Evolutionary conservation across 345 rosid genomes (phyloP).

Genomic region (Brassica nigra): DNA sequence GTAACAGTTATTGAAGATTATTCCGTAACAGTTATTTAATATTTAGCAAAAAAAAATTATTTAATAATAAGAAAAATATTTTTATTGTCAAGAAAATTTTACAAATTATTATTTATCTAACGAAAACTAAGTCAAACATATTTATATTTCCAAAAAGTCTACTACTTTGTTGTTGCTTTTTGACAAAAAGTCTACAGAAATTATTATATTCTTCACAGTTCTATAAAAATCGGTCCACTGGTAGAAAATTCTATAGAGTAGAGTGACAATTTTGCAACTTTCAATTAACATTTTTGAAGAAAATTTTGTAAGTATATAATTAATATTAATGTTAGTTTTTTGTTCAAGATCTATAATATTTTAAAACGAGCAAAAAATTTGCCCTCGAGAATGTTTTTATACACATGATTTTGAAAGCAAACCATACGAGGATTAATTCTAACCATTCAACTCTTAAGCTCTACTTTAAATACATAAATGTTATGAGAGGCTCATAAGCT

Average conservation of each 20-base stretch:
- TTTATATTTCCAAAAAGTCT: not conserved
- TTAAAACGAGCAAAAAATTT: not conserved
- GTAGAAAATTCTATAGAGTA: not conserved
- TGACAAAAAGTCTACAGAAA: not conserved
- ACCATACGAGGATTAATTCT: not conserved
- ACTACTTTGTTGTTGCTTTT: not conserved
- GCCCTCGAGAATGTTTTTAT: not conserved
- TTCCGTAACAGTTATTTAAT: not conserved
- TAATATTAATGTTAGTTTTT: not conserved
- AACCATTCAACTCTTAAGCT: not conserved
- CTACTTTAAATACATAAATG: too few relatives aligned
- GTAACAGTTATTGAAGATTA: not conserved
- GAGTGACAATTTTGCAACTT: not conserved
- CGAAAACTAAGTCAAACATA: not conserved
- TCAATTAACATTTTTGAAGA: not conserved
- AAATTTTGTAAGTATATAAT: not conserved
- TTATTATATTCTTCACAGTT: not conserved
- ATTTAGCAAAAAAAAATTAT: not conserved
- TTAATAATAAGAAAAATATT: not conserved
- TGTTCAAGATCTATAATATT: not conserved
- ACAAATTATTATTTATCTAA: not conserved
- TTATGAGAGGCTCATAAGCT: too few relatives aligned
- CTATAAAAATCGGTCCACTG: not conserved
- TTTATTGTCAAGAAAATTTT: not conserved
- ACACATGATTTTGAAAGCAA: not conserved